Evolutionary conservation across 345 rosid species (phyloP).

Genomic region (Hypericum perforatum): DNA sequence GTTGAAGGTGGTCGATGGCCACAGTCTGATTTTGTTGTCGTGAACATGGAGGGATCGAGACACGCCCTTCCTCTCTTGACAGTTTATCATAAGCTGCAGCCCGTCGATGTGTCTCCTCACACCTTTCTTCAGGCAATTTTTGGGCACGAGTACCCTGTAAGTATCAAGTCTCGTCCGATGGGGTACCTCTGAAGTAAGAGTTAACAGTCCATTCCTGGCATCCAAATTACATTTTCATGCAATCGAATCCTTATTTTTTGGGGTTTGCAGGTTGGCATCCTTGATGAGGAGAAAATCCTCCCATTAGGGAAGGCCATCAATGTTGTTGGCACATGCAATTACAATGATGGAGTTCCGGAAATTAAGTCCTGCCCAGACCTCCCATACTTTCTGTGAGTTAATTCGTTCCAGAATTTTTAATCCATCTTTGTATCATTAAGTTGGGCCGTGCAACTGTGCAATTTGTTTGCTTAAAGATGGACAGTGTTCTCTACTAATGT

Average conservation of each 20-base stretch:
- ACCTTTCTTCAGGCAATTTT: conserved; percentile 80
- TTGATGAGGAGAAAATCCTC: conserved; percentile 89
- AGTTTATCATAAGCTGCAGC: conserved; percentile 66
- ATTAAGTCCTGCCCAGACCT: conserved; percentile 76
- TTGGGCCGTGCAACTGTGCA: conserved; percentile 7
- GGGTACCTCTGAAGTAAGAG: too few species aligned
- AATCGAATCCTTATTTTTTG: too few species aligned
- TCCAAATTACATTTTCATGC: too few species aligned
- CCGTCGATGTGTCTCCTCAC: conserved; percentile 62
- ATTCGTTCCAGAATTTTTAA: not conserved
- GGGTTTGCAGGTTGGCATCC: conserved; percentile 62
- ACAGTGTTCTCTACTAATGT: too few species aligned
- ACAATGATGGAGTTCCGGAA: conserved; percentile 57
- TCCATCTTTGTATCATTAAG: not conserved
- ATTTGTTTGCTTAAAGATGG: not conserved
- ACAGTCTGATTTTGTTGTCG: conserved; percentile 37
- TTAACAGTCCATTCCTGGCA: too few species aligned
- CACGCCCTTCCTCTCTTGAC: conserved; percentile 79
- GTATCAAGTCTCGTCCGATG: conserved; percentile 13
- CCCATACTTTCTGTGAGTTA: conserved; percentile 82
- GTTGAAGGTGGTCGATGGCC: conserved; percentile 47
- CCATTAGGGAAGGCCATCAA: conserved; percentile 59
- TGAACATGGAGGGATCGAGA: conserved; percentile 64
- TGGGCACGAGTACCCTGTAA: conserved; percentile 65
- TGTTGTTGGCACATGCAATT: conserved; percentile 57